Evolutionary conservation across 768 basidiomycete genomes (phyloP).

Genomic region (Tylopilus subfusipes): DNA sequence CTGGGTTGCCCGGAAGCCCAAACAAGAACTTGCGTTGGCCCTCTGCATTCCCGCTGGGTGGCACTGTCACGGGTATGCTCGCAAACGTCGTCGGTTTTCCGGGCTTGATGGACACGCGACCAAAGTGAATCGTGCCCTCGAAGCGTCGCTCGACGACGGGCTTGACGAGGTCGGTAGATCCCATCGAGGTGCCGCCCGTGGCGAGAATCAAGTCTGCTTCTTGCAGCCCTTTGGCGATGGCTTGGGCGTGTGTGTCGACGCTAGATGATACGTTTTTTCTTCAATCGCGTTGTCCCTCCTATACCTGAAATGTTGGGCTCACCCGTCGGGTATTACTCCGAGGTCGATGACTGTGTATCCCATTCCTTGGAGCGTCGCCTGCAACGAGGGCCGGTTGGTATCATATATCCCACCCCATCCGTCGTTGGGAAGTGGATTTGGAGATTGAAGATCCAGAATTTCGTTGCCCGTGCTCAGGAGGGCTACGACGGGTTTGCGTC

Average conservation of each 20-base stretch:
- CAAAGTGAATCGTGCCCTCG: conserved; percentile 77
- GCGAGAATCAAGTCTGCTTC: conserved; percentile 74
- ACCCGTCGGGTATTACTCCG: conserved; percentile 78
- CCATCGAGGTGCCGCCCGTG: conserved; percentile 93
- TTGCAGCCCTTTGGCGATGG: conserved; percentile 54
- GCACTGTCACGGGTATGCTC: conserved; percentile 52
- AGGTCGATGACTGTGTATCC: conserved; percentile 78
- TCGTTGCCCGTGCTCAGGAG: conserved; percentile 88
- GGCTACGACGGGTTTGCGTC: conserved; percentile 71
- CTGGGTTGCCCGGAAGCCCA: conserved; percentile 87
- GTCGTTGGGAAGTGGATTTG: conserved; percentile 28
- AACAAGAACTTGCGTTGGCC: conserved; percentile 62
- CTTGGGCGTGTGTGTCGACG: conserved; percentile 52
- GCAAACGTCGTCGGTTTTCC: conserved; percentile 93
- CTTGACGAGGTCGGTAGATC: conserved; percentile 80
- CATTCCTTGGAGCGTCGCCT: conserved; percentile 63
- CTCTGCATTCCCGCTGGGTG: conserved; percentile 12
- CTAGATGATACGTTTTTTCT: conserved; percentile 31
- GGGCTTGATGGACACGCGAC: conserved; percentile 76
- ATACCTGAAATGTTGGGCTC: conserved; percentile 18
- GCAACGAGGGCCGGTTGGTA: conserved; percentile 80
- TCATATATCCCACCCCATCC: conserved; percentile 78
- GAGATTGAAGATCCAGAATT: conserved; percentile 57
- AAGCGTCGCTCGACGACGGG: conserved; percentile 83
- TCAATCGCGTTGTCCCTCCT: background rate